Conservation (phyloP, 352 stramenopile species). For the Phytopythium oedochilum region DNA sequence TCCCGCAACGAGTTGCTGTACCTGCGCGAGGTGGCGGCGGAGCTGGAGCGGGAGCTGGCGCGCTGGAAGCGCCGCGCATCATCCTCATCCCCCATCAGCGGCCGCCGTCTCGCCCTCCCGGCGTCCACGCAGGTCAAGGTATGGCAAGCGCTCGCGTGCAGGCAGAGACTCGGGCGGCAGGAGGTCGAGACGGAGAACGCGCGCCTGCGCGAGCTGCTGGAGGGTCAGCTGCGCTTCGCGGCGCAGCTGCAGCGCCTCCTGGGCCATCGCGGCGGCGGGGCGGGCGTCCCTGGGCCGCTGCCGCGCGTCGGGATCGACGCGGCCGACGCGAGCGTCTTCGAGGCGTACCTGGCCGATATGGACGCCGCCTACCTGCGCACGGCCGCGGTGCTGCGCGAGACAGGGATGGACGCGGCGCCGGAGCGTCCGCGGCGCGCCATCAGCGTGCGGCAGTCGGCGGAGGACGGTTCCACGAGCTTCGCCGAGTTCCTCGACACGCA, state of each 20-base stretch:
- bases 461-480: slow-evolving; percentile 9
- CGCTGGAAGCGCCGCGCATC: neutral
- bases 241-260: neutral
- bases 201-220: neutral
- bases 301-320: neutral
- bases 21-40: slow-evolving; percentile 1
- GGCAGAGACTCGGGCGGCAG: neutral
- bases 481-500: slow-evolving; percentile 20
- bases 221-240: slow-evolving; percentile 2
- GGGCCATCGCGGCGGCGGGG: neutral
- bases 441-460: neutral
- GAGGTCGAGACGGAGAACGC: slow-evolving; percentile 1
- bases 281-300: neutral
- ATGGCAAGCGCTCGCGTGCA: neutral
- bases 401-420: neutral
- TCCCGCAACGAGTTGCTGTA: slow-evolving; percentile 2
- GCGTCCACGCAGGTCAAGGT: neutral
- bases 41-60: slow-evolving; percentile 1
- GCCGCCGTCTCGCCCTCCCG: neutral
- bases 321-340: slow-evolving; percentile 12
- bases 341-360: slow-evolving; percentile 18
- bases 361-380: slow-evolving; percentile 14
- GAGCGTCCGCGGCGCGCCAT: slow-evolving; percentile 7
- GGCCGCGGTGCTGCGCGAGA: slow-evolving; percentile 1
- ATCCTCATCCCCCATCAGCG: neutral